These are phyloP conservation scores for Diatrype stigma DNA, from an alignment of 2,329 filamentous ascomycete species.

Conservation along the genomic window DNA sequence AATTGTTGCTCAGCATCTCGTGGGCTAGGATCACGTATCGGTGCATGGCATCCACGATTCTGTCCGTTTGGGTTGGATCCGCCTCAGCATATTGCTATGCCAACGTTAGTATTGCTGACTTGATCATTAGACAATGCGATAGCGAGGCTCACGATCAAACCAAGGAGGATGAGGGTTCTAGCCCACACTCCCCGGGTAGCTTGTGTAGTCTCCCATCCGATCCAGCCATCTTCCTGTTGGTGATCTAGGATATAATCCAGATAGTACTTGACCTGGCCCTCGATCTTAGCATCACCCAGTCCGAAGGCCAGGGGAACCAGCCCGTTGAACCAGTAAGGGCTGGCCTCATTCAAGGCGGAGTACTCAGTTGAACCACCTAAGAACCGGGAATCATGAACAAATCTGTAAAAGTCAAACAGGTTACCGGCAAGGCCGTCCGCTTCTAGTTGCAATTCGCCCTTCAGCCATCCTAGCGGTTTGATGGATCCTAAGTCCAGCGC, in stretches of 20 bases:
- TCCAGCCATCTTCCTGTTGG: conserved; percentile 52
- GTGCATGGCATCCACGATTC: conserved; percentile 46
- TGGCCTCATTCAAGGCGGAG: conserved; percentile 47
- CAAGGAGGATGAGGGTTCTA: conserved; percentile 46
- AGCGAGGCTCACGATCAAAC: conserved; percentile 32
- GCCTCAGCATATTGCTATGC: conserved; percentile 42
- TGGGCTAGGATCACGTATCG: conserved; percentile 47
- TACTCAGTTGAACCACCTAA: conserved; percentile 49
- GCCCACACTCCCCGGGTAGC: conserved; percentile 49
- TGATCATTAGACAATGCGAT: background rate
- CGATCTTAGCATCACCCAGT: conserved; percentile 44
- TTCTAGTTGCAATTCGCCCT: conserved; percentile 20
- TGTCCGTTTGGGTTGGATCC: conserved; percentile 35
- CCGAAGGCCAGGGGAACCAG: conserved; percentile 52
- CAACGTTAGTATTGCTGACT: conserved; percentile 16
- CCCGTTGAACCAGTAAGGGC: conserved; percentile 56
- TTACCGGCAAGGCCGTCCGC: conserved; percentile 25
- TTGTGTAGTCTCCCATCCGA: conserved; percentile 45
- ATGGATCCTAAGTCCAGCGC: conserved; percentile 23
- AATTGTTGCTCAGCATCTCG: conserved; percentile 50
- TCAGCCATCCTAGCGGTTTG: conserved; percentile 26
- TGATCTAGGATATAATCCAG: conserved; percentile 43
- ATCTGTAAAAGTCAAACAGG: conserved; percentile 51
- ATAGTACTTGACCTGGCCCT: conserved; percentile 41
- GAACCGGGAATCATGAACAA: conserved; percentile 48